Evolutionary conservation across 176 grass and related monocot species (phyloP), one percentile per base, ranked within the genome.

Genomic region (Ensete glaucum): DNA sequence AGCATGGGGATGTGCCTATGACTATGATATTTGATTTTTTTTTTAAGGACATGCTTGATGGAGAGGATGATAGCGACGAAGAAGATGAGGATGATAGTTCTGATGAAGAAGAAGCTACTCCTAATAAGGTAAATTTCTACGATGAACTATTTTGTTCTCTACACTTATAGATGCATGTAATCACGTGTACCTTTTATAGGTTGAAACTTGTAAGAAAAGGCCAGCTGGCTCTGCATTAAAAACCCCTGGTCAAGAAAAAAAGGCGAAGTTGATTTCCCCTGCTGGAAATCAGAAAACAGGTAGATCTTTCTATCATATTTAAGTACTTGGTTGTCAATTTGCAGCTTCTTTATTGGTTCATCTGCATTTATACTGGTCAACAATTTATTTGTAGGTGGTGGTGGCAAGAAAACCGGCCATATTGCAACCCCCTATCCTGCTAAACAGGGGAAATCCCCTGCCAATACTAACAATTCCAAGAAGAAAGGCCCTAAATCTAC

Each of bases 361-460:
- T 71, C 22, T 74, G 74, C 11, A 81, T 54, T 49, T 79, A 6
- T 62, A 54, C 22, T 8, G 49, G 11, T 29, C 62, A 21, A 24
- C 11, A 58, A 58, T 58, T 58, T 17, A 13, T 17, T 17, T 17
- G 4, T 13, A 17, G 53, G 2, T 43, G 17, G 2, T 9, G 22
- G 55, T 54, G 84, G 79, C 14, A 97, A 84, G 82, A 93, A 87
- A 81, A 80, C 75, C 50, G 78, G 73, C 11, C 94, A 97, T 62
- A 73, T 88, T 58, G 88, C 88, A 10, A 97, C 94, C 26, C 94
- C 94, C 2, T 90, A 97, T 73, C 94, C 94, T 8, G 83, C 85
- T 9, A 97, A 97, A 63, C 80, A 85, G 50, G 76, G 76, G 17
- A 96, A 92, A 69, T 90, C 89, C 57, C 85, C 84, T 26, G 85